phyloP scores from a whole-genome alignment of 768 basidiomycete species.

The Leucocoprinus sp. region DNA sequence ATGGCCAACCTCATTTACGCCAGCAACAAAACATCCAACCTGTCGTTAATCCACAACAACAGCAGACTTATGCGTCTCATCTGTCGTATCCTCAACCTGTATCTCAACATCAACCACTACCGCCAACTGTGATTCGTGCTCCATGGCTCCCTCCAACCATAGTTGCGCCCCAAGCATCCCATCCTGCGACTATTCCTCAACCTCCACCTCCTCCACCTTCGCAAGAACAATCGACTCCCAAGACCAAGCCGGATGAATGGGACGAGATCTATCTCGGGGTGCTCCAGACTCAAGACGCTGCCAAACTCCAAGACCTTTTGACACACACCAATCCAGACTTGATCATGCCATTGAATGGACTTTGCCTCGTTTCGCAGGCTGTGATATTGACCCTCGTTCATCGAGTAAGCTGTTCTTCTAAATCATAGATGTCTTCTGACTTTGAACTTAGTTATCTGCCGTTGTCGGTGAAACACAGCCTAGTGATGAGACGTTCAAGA shows the following conservation, averaged over 20 bases:
- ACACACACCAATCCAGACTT: conserved; percentile 69
- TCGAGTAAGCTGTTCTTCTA: conserved; percentile 42
- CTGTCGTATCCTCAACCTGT: conserved; percentile 28
- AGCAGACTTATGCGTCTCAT: conserved; percentile 3
- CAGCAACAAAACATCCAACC: conserved; percentile 32
- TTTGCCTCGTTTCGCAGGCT: conserved; percentile 70
- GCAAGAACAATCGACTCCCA: conserved; percentile 38
- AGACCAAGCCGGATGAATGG: conserved; percentile 68
- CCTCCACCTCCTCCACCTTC: conserved; percentile 29
- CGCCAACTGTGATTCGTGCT: conserved; percentile 30
- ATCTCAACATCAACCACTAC: conserved; percentile 24
- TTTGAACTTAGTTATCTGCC: conserved; percentile 50
- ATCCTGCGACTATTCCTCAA: conserved; percentile 66
- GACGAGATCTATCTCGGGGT: conserved; percentile 76
- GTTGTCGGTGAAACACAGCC: conserved; percentile 71
- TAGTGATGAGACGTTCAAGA: conserved; percentile 74
- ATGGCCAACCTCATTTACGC: conserved; percentile 31
- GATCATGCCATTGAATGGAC: conserved; percentile 69
- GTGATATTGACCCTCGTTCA: conserved; percentile 79
- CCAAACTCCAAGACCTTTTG: conserved; percentile 68
- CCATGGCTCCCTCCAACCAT: conserved; percentile 60
- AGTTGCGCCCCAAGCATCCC: conserved; percentile 76
- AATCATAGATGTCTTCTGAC: conserved; percentile 1
- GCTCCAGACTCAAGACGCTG: conserved; percentile 64
- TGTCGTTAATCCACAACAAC: conserved; percentile 18